Evolutionary conservation across 2,329 filamentous ascomycete species (phyloP), one percentile per base, ranked within the genome.

Genomic region (Stylonectria norvegica): DNA sequence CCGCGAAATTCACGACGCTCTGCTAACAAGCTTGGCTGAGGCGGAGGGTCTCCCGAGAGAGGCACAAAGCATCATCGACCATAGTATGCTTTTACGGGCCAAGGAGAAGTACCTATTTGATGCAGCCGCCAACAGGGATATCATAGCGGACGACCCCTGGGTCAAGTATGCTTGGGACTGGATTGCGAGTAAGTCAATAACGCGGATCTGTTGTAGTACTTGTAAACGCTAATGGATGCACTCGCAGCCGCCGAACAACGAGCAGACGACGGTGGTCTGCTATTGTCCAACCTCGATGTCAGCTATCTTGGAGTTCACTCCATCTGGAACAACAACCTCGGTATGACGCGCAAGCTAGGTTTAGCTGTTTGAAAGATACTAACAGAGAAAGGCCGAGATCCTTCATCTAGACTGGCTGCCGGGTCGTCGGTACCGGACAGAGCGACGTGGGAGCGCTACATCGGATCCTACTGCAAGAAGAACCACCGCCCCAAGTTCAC

Each of bases 121-220:
- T 53, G 81, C 79, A 43, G 64, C 66, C 12, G 75, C 69, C 34
- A 93, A 93, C 55, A 75, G 76, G 46, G 65, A 73, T 5, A 75
- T 90, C n/a, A 74, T 86, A 1, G 69, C 73, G 5, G 85, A 88
- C 45, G 83, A 90, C 54, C 78, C 77, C 20, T 87, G 85, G 78
- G 69, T 91, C n/a, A 75, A 81, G 42, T 83, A 86, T 40, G 68
- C 86, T n/a, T 94, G 88, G 88, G 77, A 80, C 33, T 87, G 86
- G 73, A 72, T 90, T 34, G 73, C 77, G 43, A 79, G 85, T 81
- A 56, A 57, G 69, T 72, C 10, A 25, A 10, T n/a, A n/a, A n/a
- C n/a, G n/a, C n/a, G n/a, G n/a, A n/a, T n/a, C n/a, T n/a, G n/a
- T n/a, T n/a, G n/a, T n/a, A n/a, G n/a, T n/a, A n/a, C n/a, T n/a